A percentile compares a stretch with the other conserved stretches of the same genome.
These are phyloP conservation scores for Agaricus bisporus DNA, from an alignment of 768 basidiomycete species.

Conservation along the genomic window DNA sequence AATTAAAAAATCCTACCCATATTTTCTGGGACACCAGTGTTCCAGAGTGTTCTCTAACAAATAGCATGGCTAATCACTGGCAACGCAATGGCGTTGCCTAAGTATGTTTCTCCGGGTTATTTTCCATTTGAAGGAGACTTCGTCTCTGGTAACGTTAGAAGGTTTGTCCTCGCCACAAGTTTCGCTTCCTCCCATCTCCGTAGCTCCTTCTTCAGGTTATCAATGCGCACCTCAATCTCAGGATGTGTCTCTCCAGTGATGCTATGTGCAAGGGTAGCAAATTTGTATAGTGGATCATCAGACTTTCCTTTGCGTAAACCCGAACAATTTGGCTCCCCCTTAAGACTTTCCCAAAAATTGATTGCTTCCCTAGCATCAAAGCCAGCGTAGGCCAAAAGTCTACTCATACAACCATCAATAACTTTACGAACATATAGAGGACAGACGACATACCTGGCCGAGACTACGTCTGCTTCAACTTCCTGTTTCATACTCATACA, in stretches of 20 bases:
- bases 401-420: slow-evolving; percentile 21
- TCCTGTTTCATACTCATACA: slow-evolving; percentile 84
- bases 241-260: slow-evolving; percentile 64
- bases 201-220: slow-evolving; percentile 60
- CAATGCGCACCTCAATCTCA: slow-evolving; percentile 56
- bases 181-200: slow-evolving; percentile 62
- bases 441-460: slow-evolving; percentile 52
- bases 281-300: slow-evolving; percentile 17
- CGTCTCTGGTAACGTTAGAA: background rate
- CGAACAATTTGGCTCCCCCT: slow-evolving; percentile 40
- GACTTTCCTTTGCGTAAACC: background rate
- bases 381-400: slow-evolving; percentile 88
- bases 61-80: no score
- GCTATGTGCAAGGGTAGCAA: slow-evolving; percentile 9
- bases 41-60: no score
- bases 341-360: slow-evolving; percentile 72
- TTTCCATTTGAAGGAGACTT: background rate
- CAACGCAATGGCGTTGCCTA: no score
- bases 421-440: background rate
- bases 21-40: background rate
- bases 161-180: slow-evolving; percentile 16
- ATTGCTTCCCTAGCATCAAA: slow-evolving; percentile 84
- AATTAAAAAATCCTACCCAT: background rate
- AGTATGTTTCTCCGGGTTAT: no score
- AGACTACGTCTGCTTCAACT: slow-evolving; percentile 89